Base-by-base conservation (phyloP, 257 asterid genomes). In the Capsicum baccatum region DNA sequence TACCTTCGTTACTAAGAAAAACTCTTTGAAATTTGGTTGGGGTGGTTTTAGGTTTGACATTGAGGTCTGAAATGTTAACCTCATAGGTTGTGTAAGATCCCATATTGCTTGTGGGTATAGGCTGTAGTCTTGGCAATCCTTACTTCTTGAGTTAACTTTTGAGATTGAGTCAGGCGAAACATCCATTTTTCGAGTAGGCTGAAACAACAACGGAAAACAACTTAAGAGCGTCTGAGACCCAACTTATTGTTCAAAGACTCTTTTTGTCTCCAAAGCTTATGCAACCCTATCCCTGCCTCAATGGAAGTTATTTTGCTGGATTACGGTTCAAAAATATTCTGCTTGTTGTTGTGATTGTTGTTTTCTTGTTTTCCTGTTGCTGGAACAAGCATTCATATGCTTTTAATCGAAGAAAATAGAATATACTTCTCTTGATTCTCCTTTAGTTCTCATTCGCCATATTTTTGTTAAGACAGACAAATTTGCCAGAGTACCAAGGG, bases 401-500 rank as follows among this genome's bases (percentile, higher is more conserved):
- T 80, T 17, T 56, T 10, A 56, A 56, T 16, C 14, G 68, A 66
- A 52, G 79, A 52, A 12, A 21, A 13, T 16, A 4, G 63, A 52
- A 21, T 14, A 54, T 26, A 26, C 64, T 54, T 76, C 21, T 76
- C 64, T 70, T 54, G 79, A 15, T 39, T 76, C 16, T 9, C 54
- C 80, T 81, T 19, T 26, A 5, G 56, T 47, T 67, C 59, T 57
- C 81, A 66, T 68, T 44, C 33, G 16, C 33, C 39, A 54, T 56
- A 17, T 50, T 64, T 68, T 47, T 93, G 55, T 66, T 81, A 39
- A 86, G 83, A 89, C 96, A 95, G 99, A 97, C 97, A 67, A 97
- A 95, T 83, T 88, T 95, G 3, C 93, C 99, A 5, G 99, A 95
- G 52, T 95, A 94, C 66, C 97, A 93, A 74, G 96, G 94, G 81